phyloP scores from a whole-genome alignment of 1,284 basidiomycete genomes.

The Boletus sp. region DNA sequence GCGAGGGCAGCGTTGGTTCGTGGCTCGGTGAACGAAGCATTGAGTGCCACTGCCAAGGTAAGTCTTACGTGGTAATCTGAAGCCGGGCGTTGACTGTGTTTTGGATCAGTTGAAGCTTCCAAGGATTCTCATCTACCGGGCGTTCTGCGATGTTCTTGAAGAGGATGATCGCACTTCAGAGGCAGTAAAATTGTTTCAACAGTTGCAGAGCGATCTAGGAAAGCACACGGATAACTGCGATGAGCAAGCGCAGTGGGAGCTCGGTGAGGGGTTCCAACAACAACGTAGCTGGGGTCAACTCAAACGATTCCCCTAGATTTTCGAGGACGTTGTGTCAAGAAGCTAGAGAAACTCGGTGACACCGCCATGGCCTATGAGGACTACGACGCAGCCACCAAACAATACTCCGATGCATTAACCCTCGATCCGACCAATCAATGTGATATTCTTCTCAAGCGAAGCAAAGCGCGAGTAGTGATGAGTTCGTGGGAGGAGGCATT shows the following conservation, averaged over 20 bases:
- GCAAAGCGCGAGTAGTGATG: no score
- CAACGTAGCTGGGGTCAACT: neutral
- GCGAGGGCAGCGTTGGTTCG: neutral
- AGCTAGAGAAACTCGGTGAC: no score
- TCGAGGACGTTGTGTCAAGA: neutral
- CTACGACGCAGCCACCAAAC: no score
- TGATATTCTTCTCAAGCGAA: no score
- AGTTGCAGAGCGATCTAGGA: neutral
- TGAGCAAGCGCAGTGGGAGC: neutral
- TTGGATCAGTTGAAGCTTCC: neutral
- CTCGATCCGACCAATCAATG: no score
- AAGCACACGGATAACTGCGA: neutral
- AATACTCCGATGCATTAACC: no score
- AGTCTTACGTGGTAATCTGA: neutral
- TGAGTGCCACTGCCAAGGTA: neutral
- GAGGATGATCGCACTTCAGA: neutral
- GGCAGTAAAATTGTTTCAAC: neutral
- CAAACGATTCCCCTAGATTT: neutral
- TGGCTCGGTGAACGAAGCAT: neutral
- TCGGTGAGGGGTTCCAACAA: no score
- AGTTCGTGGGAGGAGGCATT: no score
- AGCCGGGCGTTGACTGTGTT: neutral
- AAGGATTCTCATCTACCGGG: neutral
- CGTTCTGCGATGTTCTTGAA: slow-evolving; percentile 2
- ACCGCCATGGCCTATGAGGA: no score